Conservation (phyloP, 1,139 yeast species). For the Saccharomyces pastorianus region DNA sequence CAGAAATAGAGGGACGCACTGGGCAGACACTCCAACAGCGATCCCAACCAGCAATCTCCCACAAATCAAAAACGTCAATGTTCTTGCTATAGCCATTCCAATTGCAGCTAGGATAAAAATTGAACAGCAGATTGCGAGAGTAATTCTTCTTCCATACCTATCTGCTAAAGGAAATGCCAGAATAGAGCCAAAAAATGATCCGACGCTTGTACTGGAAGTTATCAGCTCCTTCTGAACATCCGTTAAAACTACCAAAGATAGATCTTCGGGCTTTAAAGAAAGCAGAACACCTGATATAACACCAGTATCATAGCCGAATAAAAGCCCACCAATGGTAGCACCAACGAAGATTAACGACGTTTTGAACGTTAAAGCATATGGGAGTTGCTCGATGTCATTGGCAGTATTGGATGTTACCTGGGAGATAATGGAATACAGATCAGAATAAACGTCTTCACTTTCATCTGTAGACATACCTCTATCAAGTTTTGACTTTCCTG, state of each 20-base stretch:
- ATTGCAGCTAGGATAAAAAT: constrained; percentile 35
- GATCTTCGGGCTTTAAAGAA: constrained; percentile 31
- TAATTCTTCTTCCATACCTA: constrained; percentile 33
- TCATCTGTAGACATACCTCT: constrained; percentile 5
- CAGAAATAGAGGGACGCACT: constrained; percentile 38
- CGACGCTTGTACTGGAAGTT: constrained; percentile 38
- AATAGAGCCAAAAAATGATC: constrained; percentile 39
- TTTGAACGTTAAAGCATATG: constrained; percentile 17
- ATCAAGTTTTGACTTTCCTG: not conserved
- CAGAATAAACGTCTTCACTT: constrained; percentile 25
- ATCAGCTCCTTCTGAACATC: constrained; percentile 35
- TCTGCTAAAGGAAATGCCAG: constrained; percentile 34
- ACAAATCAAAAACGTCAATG: constrained; percentile 26
- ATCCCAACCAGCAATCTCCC: constrained; percentile 39
- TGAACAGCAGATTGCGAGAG: constrained; percentile 33
- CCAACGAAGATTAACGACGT: constrained; percentile 19
- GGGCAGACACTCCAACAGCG: constrained; percentile 39
- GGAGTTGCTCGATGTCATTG: constrained; percentile 25
- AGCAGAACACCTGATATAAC: constrained; percentile 37
- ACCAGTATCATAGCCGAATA: constrained; percentile 40
- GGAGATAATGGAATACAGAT: constrained; percentile 25
- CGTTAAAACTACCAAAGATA: constrained; percentile 25
- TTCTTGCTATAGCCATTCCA: constrained; percentile 32
- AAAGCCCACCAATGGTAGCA: constrained; percentile 35
- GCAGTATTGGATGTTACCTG: constrained; percentile 23